A percentile compares a stretch with the other conserved stretches of the same genome.
phyloP scores from a whole-genome alignment of 768 basidiomycete genomes.

The Boletus tomentosulus region DNA sequence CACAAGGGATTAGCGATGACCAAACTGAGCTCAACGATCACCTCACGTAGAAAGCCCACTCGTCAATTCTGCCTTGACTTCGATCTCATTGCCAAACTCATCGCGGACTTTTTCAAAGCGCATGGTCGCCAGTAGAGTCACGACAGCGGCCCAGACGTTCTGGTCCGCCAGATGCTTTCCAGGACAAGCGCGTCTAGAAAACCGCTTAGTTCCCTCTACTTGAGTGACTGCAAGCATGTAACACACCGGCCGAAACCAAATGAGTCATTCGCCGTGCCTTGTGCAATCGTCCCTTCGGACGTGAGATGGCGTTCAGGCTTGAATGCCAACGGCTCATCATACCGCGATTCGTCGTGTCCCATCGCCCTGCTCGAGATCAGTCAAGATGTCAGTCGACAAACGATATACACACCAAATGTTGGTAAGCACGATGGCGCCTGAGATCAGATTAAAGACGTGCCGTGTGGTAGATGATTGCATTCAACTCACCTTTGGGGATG shows the following conservation, averaged over 20 bases:
- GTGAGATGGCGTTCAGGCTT: slow-evolving; percentile 53
- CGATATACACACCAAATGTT: slow-evolving; percentile 22
- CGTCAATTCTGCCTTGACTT: slow-evolving; percentile 22
- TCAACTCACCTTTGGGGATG: slow-evolving; percentile 24
- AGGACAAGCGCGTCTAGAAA: slow-evolving; percentile 28
- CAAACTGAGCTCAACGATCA: background rate
- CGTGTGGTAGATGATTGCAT: background rate
- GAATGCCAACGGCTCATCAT: slow-evolving; percentile 50
- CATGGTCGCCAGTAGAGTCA: slow-evolving; percentile 29
- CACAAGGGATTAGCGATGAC: background rate
- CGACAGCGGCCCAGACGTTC: slow-evolving; percentile 31
- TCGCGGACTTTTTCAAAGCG: slow-evolving; percentile 25
- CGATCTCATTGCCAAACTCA: slow-evolving; percentile 29
- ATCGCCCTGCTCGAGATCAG: slow-evolving; percentile 35
- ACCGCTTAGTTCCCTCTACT: background rate
- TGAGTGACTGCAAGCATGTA: background rate
- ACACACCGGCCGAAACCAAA: slow-evolving; percentile 30
- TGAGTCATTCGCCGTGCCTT: background rate
- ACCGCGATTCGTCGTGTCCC: slow-evolving; percentile 46
- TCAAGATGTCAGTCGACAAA: background rate
- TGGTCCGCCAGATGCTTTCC: slow-evolving; percentile 33
- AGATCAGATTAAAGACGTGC: background rate
- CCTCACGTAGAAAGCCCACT: slow-evolving; percentile 18
- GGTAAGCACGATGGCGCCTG: slow-evolving; percentile 21
- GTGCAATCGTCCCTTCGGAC: slow-evolving; percentile 9